Evolutionary conservation across 139 green algal genomes (phyloP), one percentile per base, ranked within the genome.

Genomic region (Tetradesmus lagerheimii): DNA sequence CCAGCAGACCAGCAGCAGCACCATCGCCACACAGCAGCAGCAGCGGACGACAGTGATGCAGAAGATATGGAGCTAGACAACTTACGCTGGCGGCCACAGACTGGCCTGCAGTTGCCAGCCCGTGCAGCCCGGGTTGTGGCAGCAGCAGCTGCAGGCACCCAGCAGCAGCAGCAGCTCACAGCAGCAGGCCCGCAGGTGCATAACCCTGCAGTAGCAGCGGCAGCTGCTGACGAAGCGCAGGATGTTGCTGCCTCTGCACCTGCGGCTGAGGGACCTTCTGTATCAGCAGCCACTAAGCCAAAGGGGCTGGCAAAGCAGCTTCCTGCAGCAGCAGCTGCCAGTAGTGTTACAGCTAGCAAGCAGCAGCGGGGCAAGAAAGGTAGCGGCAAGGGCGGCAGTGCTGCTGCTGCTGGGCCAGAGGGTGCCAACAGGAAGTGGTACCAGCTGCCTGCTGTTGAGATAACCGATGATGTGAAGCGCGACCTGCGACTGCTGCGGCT

Each of bases 401-500:
- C 45, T 34, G 53, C 83, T 38, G 34, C 34, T 41, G 29, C 31
- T 79, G 31, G 53, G 27, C 45, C 66, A 47, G 84, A 62, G 29
- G 37, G 25, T 67, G 89, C 83, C 23, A 89, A 86, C 27, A 80
- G 74, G 47, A 88, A 89, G 29, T 96, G 94, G 94, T 95, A 93
- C 80, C 84, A 95, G 41, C 89, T 97, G 85, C 94, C 93, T 35
- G 89, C 93, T 20, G 66, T 90, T n/a, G 74, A 93, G 80, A 94
- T 97, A 41, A 95, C 93, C 27, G 93, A 93, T 35, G 95, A 97
- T 23, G 87, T 96, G 43, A 97, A 96, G 91, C 89, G 91, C 20
- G 95, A 98, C 90, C 92, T 98, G 88, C 92, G 93, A 14, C 91
- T 98, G 90, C 91, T 98, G 79, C 92, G 95, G 89, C 92, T 99